Evolutionary conservation across 2,329 filamentous ascomycete genomes (phyloP).

Genomic region (Curvularia eragrostidis): DNA sequence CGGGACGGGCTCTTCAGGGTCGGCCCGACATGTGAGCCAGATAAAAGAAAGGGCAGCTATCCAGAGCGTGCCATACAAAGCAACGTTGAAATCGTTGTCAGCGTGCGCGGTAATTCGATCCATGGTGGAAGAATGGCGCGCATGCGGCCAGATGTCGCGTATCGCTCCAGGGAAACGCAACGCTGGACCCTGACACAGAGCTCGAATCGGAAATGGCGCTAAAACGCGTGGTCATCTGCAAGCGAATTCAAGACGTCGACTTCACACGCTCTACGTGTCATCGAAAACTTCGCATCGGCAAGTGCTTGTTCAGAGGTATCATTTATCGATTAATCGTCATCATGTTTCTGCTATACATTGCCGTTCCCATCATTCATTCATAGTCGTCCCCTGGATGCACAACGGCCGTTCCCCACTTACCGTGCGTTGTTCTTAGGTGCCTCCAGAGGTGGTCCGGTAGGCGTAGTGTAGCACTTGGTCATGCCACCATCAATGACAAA

Average conservation of each 20-base stretch:
- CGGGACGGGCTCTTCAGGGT: constrained; percentile 56
- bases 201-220: constrained; percentile 8
- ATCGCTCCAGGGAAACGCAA: constrained; percentile 6
- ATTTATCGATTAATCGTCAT: constrained; percentile 3
- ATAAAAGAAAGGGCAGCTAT: constrained; percentile 31
- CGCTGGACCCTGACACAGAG: constrained; percentile 13
- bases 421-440: constrained; percentile 60
- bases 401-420: neutral
- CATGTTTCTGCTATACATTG: neutral
- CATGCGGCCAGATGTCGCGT: constrained; percentile 11
- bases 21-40: constrained; percentile 36
- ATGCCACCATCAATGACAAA: constrained; percentile 96
- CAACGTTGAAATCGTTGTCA: constrained; percentile 31
- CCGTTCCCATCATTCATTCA: too few relatives aligned
- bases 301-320: neutral
- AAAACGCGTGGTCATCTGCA: constrained; percentile 29
- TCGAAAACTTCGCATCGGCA: neutral
- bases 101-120: constrained; percentile 33
- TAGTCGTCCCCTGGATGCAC: neutral
- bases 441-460: constrained; percentile 62
- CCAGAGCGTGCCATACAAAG: constrained; percentile 31
- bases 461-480: constrained; percentile 83
- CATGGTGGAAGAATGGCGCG: constrained; percentile 26
- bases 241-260: constrained; percentile 7
- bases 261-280: neutral